phyloP scores from a whole-genome alignment of 257 asterid species.

The Rhazya stricta region DNA sequence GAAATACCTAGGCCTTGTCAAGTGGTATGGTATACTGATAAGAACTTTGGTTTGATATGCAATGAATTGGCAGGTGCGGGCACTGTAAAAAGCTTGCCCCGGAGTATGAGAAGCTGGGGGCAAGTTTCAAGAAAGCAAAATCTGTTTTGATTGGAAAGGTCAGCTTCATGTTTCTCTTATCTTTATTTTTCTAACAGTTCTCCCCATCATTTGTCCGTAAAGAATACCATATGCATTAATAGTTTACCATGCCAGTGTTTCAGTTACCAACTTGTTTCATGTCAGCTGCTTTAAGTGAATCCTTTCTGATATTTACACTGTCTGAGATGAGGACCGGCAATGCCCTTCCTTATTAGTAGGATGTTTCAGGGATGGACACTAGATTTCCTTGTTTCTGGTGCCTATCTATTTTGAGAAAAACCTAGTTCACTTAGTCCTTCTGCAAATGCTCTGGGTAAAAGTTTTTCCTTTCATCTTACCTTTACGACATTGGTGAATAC shows the following conservation, averaged over 20 bases:
- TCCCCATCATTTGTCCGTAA: too few species aligned
- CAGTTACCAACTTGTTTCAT: neutral
- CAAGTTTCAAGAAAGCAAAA: constrained; percentile 88
- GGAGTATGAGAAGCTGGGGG: constrained; percentile 82
- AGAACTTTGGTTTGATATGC: neutral
- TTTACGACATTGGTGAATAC: neutral
- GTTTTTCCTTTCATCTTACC: neutral
- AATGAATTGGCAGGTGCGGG: constrained; percentile 65
- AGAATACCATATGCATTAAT: neutral
- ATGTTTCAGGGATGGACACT: neutral
- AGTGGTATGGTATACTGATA: neutral
- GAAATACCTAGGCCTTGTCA: neutral
- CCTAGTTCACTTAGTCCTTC: neutral
- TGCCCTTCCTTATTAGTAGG: neutral
- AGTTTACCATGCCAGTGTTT: constrained; percentile 1
- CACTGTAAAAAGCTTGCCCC: constrained; percentile 99
- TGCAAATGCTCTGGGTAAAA: neutral
- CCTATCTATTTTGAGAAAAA: neutral
- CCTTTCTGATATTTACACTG: neutral
- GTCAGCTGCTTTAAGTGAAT: neutral
- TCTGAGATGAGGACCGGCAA: neutral
- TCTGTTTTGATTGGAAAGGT: constrained; percentile 92
- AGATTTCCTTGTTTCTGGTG: neutral
- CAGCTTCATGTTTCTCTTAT: constrained; percentile 10
- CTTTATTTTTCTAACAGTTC: neutral